Evolutionary conservation across 139 green algal species (phyloP), one percentile per base, ranked within the genome.

Genomic region (Chlorella sp.): DNA sequence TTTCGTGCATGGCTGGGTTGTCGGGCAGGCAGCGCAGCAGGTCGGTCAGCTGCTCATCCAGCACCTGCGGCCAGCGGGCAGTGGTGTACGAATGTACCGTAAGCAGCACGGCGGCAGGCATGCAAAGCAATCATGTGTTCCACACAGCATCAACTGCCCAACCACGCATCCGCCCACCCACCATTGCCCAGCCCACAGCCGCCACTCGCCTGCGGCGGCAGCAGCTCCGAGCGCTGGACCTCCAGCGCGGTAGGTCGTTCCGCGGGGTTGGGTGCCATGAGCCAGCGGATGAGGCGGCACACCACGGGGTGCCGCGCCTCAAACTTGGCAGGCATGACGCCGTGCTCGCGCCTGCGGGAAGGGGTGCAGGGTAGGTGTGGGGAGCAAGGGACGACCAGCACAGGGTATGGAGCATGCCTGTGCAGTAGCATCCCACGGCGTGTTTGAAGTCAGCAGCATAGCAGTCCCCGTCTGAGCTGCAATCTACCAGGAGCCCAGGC

Each of bases 11-110:
- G 1, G 88, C 85, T 4, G 91, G 79, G 80, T 92, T 93, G 84
- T 96, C 93, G 11, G 93, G 94, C 68, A 98, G 89, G 32, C 91
- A 95, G 64, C 95, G 88, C 57, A 98, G 89, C 65, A 98, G 83
- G 86, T 98, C 96, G 15, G 90, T 91, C 12, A 98, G 86, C 88
- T 96, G 91, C 88, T 98, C 96, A 85, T 98, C 93, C 78, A 82
- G 76, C 60, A 82, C 94, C 94, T 34, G 98, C 86, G 9, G 89
- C 79, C n/a, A n/a, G n/a, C n/a, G n/a, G n/a, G n/a, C n/a, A n/a
- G n/a, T n/a, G n/a, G n/a, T n/a, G n/a, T n/a, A n/a, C n/a, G n/a
- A n/a, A n/a, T n/a, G n/a, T n/a, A n/a, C n/a, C n/a, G n/a, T n/a
- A n/a, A n/a, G n/a, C n/a, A n/a, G n/a, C n/a, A n/a, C n/a, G n/a